A percentile compares a stretch with the other conserved stretches of the same genome.
Evolutionary conservation across 2,329 filamentous ascomycete genomes (phyloP).

Genomic region (Ophiostoma sp.): DNA sequence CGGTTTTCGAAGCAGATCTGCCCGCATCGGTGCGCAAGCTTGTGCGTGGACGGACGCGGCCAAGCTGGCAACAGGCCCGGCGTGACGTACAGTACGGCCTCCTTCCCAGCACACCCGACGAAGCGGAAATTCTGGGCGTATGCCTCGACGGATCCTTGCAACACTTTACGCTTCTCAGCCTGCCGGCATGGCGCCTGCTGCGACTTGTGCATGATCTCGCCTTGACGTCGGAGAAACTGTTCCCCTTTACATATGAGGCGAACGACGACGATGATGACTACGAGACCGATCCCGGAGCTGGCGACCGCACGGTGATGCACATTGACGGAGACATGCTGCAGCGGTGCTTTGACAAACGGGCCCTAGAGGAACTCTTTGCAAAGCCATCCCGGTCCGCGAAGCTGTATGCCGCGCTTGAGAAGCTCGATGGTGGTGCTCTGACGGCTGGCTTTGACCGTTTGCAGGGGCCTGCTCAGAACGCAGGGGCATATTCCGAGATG

Average conservation of each 20-base stretch:
- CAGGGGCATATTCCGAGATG: conserved; percentile 28
- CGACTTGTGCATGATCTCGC: conserved; percentile 72
- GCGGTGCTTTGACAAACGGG: conserved; percentile 51
- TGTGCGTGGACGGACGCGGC: conserved; percentile 53
- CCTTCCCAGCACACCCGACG: conserved; percentile 46
- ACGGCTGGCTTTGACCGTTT: conserved; percentile 34
- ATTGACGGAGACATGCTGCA: conserved; percentile 67
- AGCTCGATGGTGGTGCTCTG: conserved; percentile 49
- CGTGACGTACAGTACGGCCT: conserved; percentile 44
- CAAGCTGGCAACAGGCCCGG: conserved; percentile 48
- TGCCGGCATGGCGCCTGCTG: conserved; percentile 66
- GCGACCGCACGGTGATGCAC: conserved; percentile 56
- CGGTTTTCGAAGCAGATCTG: conserved; percentile 59
- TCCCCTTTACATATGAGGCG: conserved; percentile 47
- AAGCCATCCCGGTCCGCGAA: conserved; percentile 39
- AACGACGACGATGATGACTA: conserved; percentile 27
- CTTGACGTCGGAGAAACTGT: conserved; percentile 48
- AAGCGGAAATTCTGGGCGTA: conserved; percentile 61
- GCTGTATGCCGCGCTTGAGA: conserved; percentile 52
- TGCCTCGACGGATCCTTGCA: conserved; percentile 69
- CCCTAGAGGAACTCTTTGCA: conserved; percentile 46
- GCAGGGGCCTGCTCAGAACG: background rate
- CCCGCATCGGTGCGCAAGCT: conserved; percentile 59
- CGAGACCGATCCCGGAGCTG: conserved; percentile 40
- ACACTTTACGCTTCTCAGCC: conserved; percentile 66